Evolutionary conservation across 371 early-diverging fungal species (phyloP).

Genomic region (Polyrhizophydium stewartii): DNA sequence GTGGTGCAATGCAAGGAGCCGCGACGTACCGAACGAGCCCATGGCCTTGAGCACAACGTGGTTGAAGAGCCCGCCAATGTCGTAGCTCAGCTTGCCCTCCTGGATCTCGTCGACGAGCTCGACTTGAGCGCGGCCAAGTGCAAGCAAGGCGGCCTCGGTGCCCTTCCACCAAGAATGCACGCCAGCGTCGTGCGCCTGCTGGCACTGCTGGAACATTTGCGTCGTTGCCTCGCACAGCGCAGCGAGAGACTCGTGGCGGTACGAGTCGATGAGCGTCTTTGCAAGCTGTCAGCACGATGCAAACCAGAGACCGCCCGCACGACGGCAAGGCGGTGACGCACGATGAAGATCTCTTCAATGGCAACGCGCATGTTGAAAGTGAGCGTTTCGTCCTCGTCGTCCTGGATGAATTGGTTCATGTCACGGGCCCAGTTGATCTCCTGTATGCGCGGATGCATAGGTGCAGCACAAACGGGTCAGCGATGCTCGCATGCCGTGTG

Average conservation of each 20-base stretch:
- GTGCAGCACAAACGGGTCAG: no score
- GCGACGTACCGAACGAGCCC: conserved; percentile 45
- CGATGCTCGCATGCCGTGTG: no score
- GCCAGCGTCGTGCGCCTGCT: no score
- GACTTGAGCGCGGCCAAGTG: conserved; percentile 61
- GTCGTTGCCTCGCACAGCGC: not conserved
- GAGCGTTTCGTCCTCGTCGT: conserved; percentile 82
- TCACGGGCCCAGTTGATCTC: conserved; percentile 69
- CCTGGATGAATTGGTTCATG: conserved; percentile 81
- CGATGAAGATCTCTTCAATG: conserved; percentile 66
- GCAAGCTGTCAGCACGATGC: no score
- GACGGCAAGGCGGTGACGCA: conserved; percentile 25
- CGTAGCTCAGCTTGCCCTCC: conserved; percentile 50
- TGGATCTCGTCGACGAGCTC: conserved; percentile 56
- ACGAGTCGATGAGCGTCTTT: not conserved
- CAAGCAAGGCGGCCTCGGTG: conserved; percentile 75
- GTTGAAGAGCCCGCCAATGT: conserved; percentile 66
- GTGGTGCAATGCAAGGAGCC: not conserved
- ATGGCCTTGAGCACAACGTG: conserved; percentile 71
- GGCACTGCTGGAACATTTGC: not conserved
- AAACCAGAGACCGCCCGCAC: no score
- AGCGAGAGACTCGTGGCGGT: not conserved
- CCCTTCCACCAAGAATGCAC: conserved; percentile 63
- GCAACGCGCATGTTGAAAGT: conserved; percentile 80
- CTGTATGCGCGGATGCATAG: no score